Evolutionary conservation across 331 rosid species (phyloP), one percentile per base, ranked within the genome.

Genomic region (Dryas integrifolia): DNA sequence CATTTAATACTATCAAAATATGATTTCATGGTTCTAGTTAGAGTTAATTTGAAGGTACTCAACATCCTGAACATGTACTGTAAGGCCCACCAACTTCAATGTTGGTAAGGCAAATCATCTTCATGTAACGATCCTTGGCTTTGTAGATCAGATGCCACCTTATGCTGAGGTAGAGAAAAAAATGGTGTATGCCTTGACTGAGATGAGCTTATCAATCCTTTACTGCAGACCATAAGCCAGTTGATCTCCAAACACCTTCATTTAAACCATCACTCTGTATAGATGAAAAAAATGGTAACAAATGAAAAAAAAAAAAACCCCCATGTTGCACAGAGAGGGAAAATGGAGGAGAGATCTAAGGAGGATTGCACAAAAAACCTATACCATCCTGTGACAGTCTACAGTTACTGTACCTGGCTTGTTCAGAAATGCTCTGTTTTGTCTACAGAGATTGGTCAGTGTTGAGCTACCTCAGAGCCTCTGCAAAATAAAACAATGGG

Each of bases 361-460:
- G 15, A 67, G n/a, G 61, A 55, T 68, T 38, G 59, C 72, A 35
- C 72, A 15, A 49, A 12, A 39, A 6, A 48, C 21, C 45, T 30
- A 3, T 15, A 62, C 48, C 30, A 15, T 62, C 41, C 49, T 41
- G 7, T 62, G 35, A 7, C 67, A 62, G 4, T 62, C 67, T 4
- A 14, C 14, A 7, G 3, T 9, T 62, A 16, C 67, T 39, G 14
- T 40, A 61, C 59, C 35, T 5, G 58, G 12, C n/a, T 35, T 8
- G 48, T 49, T 8, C 48, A 67, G 47, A 50, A 68, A 41, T 51
- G 30, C 46, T n/a, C 72, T 68, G 1, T 7, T 10, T 55, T 55
- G 63, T 40, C 38, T 67, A 47, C 30, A 3, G 47, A n/a, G 18
- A 35, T 50, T 50, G 14, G 21, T 0, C 12, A 15, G 39, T 8